Evolutionary conservation across 768 basidiomycete species (phyloP).

Genomic region (Leccinellum albellum): DNA sequence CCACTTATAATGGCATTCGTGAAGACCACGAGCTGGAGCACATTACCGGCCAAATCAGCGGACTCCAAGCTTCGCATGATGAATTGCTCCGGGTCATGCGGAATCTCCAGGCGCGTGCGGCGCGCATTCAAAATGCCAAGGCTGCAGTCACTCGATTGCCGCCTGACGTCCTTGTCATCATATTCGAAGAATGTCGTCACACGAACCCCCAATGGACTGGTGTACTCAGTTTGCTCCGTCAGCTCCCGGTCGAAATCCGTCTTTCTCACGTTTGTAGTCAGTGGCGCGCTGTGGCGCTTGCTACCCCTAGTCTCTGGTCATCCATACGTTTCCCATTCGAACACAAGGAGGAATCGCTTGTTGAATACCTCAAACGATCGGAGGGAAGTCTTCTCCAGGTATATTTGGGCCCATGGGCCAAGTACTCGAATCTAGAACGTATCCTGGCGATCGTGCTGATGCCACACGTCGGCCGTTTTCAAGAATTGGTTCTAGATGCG

Average conservation of each 20-base stretch:
- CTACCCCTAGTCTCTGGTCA: conserved; percentile 34
- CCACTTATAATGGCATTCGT: conserved; percentile 1
- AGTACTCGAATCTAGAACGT: conserved; percentile 26
- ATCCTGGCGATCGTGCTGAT: conserved; percentile 23
- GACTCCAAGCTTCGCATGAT: conserved; percentile 29
- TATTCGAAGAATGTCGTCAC: conserved; percentile 32
- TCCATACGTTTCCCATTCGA: conserved; percentile 31
- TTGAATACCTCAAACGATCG: conserved; percentile 33
- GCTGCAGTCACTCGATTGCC: conserved; percentile 30
- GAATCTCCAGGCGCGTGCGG: conserved; percentile 27
- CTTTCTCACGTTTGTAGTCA: conserved; percentile 33
- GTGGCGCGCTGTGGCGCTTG: conserved; percentile 35
- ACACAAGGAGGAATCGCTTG: conserved; percentile 27
- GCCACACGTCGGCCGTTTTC: conserved; percentile 29
- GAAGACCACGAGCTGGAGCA: conserved; percentile 26
- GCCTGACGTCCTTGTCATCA: conserved; percentile 29
- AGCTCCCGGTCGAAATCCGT: conserved; percentile 32
- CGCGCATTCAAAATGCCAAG: conserved; percentile 30
- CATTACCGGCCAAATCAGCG: conserved; percentile 22
- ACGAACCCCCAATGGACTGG: conserved; percentile 31
- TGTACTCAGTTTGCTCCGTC: conserved; percentile 31
- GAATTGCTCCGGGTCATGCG: conserved; percentile 25
- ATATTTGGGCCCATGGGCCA: conserved; percentile 33
- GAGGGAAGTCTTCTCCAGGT: conserved; percentile 29
- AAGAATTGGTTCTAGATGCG: conserved; percentile 28